These are phyloP conservation scores for Russula earlei DNA, from an alignment of 768 basidiomycete species.

Conservation along the genomic window DNA sequence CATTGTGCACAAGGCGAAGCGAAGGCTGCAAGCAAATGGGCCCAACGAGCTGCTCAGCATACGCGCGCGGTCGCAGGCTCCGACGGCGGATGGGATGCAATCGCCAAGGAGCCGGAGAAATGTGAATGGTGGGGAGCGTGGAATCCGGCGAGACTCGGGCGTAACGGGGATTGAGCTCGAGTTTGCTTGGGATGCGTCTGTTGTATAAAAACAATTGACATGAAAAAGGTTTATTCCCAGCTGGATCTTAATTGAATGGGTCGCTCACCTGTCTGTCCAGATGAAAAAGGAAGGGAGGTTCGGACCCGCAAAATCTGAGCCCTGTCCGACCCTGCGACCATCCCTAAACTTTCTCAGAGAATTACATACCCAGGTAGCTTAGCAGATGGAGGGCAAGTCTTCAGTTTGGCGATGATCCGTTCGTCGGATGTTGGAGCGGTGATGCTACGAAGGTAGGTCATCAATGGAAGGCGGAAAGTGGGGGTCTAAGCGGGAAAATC, in stretches of 20 bases:
- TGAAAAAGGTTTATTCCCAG: neutral
- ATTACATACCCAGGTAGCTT: neutral
- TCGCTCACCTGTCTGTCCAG: neutral
- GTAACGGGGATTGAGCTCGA: neutral
- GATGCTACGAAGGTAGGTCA: neutral
- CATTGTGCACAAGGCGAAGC: neutral
- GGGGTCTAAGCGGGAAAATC: neutral
- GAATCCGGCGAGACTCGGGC: neutral
- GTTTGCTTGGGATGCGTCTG: neutral
- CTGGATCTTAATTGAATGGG: neutral
- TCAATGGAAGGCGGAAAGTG: neutral
- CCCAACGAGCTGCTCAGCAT: conserved; percentile 2
- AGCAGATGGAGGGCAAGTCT: neutral
- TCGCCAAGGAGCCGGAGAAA: conserved; percentile 3
- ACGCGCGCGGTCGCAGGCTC: neutral
- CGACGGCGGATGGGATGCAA: conserved; percentile 11
- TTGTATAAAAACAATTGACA: neutral
- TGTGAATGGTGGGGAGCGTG: conserved; percentile 6
- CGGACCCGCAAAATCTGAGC: neutral
- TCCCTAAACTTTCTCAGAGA: neutral
- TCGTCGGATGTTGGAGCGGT: neutral
- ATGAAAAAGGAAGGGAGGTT: neutral
- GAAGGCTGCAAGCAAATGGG: conserved; percentile 4
- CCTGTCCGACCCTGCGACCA: neutral
- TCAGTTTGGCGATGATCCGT: neutral